Evolutionary conservation across 306 rosid genomes (phyloP).

Genomic region (Neltuma alba): DNA sequence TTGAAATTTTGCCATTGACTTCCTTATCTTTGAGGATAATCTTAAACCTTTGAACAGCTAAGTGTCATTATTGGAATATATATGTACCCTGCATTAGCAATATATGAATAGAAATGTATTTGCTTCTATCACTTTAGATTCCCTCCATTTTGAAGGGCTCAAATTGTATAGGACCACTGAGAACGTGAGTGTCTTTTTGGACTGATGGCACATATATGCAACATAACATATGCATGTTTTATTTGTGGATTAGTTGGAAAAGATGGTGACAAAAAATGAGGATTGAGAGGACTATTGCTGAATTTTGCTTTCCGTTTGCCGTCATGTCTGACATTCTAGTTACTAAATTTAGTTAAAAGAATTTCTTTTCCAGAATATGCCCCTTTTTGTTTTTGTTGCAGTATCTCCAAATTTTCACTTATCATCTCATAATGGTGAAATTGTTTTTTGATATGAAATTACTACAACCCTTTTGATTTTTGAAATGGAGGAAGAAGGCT

Average conservation of each 20-base stretch:
- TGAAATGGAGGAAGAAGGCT: constrained; percentile 3
- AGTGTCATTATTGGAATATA: neutral
- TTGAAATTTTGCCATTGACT: neutral
- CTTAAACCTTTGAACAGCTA: neutral
- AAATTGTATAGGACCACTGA: neutral
- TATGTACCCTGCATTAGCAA: neutral
- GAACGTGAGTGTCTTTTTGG: constrained; percentile 8
- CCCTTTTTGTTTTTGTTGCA: neutral
- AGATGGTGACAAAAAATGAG: neutral
- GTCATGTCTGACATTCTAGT: constrained; percentile 4
- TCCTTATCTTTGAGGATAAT: neutral
- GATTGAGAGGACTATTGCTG: neutral
- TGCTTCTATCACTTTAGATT: neutral
- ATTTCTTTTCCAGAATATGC: neutral
- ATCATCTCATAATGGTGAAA: constrained; percentile 22
- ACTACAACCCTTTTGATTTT: neutral
- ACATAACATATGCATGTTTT: neutral
- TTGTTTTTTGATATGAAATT: constrained; percentile 21
- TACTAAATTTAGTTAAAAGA: neutral
- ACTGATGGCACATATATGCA: neutral
- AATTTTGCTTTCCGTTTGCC: constrained; percentile 16
- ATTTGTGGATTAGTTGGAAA: neutral
- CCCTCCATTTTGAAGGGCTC: neutral
- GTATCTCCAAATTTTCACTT: constrained; percentile 20
- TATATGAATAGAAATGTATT: neutral